A percentile compares a stretch with the other conserved stretches of the same genome.
Conservation (phyloP, 208 protist genomes). For the Porcisia hertigi region DNA sequence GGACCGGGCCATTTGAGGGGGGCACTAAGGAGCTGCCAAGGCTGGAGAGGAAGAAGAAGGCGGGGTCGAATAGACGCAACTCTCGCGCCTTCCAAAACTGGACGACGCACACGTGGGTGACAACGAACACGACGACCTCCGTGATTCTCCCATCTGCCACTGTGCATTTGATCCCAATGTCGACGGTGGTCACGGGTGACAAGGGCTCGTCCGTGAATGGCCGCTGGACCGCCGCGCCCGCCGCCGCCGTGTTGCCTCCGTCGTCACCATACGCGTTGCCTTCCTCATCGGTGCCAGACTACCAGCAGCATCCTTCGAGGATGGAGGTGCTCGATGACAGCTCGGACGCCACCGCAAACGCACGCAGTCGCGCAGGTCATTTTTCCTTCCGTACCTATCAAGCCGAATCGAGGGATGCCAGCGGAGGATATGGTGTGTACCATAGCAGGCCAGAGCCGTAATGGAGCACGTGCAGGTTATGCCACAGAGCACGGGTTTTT, state of each 20-base stretch:
- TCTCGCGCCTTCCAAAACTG: constrained; percentile 37
- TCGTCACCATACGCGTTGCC: constrained; percentile 14
- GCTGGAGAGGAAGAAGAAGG: neutral
- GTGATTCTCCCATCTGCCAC: constrained; percentile 47
- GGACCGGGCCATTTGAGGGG: neutral
- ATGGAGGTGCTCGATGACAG: constrained; percentile 32
- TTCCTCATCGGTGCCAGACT: neutral
- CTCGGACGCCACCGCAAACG: neutral
- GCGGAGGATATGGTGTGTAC: neutral
- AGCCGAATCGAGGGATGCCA: constrained; percentile 4
- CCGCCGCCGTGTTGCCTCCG: neutral
- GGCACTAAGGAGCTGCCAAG: neutral
- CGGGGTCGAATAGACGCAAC: constrained; percentile 8
- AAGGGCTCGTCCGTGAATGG: constrained; percentile 1
- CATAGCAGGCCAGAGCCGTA: constrained; percentile 17
- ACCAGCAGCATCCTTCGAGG: constrained; percentile 18
- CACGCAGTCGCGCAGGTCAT: neutral
- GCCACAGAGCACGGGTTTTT: neutral
- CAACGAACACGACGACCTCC: constrained; percentile 54
- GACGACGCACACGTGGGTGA: constrained; percentile 51
- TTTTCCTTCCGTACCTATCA: constrained; percentile 13
- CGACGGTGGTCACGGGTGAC: constrained; percentile 6
- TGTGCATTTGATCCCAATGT: constrained; percentile 26
- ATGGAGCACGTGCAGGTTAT: neutral
- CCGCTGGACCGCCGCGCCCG: neutral